Conservation (phyloP, 306 rosid genomes). For the Fagus crenata region DNA sequence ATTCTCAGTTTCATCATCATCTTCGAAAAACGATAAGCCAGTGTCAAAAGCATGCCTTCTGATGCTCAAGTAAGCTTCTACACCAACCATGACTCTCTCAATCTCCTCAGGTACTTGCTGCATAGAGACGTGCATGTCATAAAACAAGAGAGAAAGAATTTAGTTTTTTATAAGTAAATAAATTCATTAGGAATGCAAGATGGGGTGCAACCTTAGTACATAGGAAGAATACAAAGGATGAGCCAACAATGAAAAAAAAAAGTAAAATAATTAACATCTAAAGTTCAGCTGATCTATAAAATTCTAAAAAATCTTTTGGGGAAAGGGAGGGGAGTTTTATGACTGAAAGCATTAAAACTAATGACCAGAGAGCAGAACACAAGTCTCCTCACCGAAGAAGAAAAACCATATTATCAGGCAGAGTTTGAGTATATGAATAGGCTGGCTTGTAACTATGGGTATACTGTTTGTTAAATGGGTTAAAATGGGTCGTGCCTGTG, state of each 20-base stretch:
- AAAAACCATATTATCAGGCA: too few relatives aligned
- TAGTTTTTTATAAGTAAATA: neutral
- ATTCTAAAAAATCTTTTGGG: neutral
- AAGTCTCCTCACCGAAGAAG: too few relatives aligned
- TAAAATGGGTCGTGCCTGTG: too few relatives aligned
- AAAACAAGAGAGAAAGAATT: neutral
- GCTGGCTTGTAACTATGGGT: too few relatives aligned
- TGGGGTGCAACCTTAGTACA: too few relatives aligned
- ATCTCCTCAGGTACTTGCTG: constrained; percentile 99
- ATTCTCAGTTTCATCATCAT: constrained; percentile 56
- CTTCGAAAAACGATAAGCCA: constrained; percentile 82
- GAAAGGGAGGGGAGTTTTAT: neutral
- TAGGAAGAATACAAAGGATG: too few relatives aligned
- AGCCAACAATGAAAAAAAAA: too few relatives aligned
- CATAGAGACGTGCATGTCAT: constrained; percentile 21
- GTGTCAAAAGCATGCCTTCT: constrained; percentile 65
- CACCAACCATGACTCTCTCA: constrained; percentile 87
- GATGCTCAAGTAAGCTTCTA: constrained; percentile 96
- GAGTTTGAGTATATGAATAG: too few relatives aligned
- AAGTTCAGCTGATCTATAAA: too few relatives aligned
- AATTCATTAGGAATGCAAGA: neutral
- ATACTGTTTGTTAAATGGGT: too few relatives aligned
- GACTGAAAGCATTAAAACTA: neutral
- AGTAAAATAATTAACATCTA: too few relatives aligned
- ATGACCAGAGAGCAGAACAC: neutral